Evolutionary conservation across 2,329 filamentous ascomycete species (phyloP).

Genomic region (Pestalotiopsis sp.): DNA sequence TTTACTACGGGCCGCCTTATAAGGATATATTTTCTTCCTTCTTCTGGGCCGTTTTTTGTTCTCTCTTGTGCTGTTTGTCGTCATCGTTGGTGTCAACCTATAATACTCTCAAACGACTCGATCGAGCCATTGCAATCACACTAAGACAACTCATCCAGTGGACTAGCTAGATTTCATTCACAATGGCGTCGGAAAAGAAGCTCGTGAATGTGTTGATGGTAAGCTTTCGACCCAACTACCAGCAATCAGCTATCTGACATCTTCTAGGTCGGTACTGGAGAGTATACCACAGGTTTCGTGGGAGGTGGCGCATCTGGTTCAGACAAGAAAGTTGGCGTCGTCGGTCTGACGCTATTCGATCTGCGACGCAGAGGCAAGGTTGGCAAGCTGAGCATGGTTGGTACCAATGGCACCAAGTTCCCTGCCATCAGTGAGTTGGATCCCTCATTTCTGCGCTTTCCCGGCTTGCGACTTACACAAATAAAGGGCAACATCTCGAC

Average conservation of each 20-base stretch:
- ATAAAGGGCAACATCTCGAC: slow-evolving; percentile 74
- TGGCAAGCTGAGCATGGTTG: slow-evolving; percentile 83
- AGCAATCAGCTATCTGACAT: slow-evolving; percentile 17
- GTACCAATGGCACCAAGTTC: slow-evolving; percentile 86
- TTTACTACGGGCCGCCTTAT: slow-evolving; percentile 1
- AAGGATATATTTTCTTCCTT: neutral
- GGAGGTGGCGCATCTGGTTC: slow-evolving; percentile 80
- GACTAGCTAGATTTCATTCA: neutral
- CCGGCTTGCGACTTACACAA: slow-evolving; percentile 7
- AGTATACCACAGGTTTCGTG: slow-evolving; percentile 96
- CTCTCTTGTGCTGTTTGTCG: neutral
- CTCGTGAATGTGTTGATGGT: slow-evolving; percentile 73
- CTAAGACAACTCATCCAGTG: neutral
- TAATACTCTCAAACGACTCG: neutral
- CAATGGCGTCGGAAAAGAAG: slow-evolving; percentile 32
- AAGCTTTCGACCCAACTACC: slow-evolving; percentile 25
- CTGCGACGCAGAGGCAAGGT: slow-evolving; percentile 88
- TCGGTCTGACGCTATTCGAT: slow-evolving; percentile 88
- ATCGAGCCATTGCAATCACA: neutral
- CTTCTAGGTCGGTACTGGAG: slow-evolving; percentile 79
- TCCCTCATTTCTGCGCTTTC: neutral
- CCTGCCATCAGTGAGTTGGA: slow-evolving; percentile 77
- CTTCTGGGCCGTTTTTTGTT: neutral
- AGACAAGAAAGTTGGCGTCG: slow-evolving; percentile 96
- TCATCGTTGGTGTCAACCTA: neutral